phyloP scores from a whole-genome alignment of 176 grass and related monocot species.

The Raddia guianensis region DNA sequence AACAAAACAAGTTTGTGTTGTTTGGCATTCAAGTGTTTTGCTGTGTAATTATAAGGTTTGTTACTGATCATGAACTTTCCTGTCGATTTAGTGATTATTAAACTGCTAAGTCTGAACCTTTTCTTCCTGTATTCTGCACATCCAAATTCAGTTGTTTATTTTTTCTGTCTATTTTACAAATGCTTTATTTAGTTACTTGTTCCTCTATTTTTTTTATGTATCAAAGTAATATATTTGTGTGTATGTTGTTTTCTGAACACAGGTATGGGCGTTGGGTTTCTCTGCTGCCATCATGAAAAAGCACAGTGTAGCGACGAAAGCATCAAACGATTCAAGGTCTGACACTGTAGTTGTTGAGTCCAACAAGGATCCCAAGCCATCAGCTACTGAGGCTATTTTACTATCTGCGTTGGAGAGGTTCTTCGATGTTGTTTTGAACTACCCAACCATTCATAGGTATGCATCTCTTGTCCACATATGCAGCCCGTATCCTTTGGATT shows the following conservation, averaged over 20 bases:
- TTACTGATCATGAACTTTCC: neutral
- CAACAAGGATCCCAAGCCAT: slow-evolving; percentile 49
- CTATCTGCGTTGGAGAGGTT: slow-evolving; percentile 73
- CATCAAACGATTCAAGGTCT: slow-evolving; percentile 40
- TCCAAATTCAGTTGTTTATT: neutral
- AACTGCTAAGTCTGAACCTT: neutral
- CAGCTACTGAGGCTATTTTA: slow-evolving; percentile 61
- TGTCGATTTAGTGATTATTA: slow-evolving; percentile 18
- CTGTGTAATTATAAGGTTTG: neutral
- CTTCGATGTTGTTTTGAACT: slow-evolving; percentile 70
- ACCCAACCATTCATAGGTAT: slow-evolving; percentile 81
- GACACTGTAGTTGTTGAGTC: slow-evolving; percentile 55
- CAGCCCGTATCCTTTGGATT: slow-evolving; percentile 5
- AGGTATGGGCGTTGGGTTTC: slow-evolving; percentile 97
- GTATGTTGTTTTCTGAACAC: slow-evolving; percentile 9
- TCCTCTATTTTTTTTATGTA: neutral
- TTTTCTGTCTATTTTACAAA: neutral
- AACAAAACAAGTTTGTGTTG: neutral
- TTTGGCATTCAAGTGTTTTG: neutral
- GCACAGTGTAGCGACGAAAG: slow-evolving; percentile 69
- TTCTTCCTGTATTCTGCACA: neutral
- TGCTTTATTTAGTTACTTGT: neutral
- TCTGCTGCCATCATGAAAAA: slow-evolving; percentile 95
- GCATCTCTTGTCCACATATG: slow-evolving; percentile 16
- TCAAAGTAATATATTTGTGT: neutral